Conservation (phyloP, 768 basidiomycete species). For the Fibroporia radiculosa region DNA sequence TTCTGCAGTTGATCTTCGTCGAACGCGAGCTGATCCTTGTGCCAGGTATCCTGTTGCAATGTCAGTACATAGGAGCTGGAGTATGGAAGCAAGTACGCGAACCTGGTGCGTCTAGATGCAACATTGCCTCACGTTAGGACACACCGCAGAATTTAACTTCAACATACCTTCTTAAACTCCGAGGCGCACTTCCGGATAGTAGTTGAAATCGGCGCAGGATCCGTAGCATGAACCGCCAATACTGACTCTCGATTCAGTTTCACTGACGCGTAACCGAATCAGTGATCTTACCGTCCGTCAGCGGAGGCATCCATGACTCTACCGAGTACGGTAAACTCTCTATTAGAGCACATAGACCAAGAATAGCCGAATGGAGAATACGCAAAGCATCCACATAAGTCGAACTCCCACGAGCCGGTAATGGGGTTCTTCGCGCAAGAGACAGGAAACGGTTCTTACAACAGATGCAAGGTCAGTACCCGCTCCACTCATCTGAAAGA, state of each 20-base stretch:
- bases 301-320: constrained; percentile 46
- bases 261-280: not conserved
- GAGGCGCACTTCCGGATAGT: constrained; percentile 82
- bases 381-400: constrained; percentile 66
- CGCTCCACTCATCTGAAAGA: not conserved
- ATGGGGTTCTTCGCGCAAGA: constrained; percentile 47
- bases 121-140: no score
- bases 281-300: constrained; percentile 57
- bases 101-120: constrained; percentile 31
- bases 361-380: constrained; percentile 63
- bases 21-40: constrained; percentile 79
- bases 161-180: constrained; percentile 75
- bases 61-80: constrained; percentile 7
- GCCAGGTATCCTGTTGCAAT: constrained; percentile 73
- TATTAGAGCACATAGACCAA: constrained; percentile 42
- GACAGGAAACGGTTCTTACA: constrained; percentile 72
- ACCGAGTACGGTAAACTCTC: constrained; percentile 54
- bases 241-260: constrained; percentile 32
- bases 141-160: no score
- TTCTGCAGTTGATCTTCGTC: constrained; percentile 86
- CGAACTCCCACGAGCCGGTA: constrained; percentile 66
- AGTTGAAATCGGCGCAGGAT: constrained; percentile 85
- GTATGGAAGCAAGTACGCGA: constrained; percentile 1
- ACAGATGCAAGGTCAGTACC: not conserved
- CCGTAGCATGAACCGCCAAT: constrained; percentile 69